Conservation (phyloP, 2,329 filamentous ascomycete species). For the Sarocladium oryzae region DNA sequence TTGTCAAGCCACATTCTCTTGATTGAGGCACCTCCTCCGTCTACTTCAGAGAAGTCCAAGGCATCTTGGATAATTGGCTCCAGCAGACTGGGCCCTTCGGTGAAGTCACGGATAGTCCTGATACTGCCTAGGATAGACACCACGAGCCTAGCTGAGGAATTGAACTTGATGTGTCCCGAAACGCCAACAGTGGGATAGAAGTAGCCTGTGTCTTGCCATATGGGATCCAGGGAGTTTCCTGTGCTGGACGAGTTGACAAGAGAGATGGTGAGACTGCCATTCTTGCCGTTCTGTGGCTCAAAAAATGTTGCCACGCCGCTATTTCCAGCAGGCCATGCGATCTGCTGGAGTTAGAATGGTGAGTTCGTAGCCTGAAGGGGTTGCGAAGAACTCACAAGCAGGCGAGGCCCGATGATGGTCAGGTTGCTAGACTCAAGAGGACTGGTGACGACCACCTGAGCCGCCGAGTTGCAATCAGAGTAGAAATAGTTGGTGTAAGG, state of each 20-base stretch:
- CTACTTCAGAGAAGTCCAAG: conserved; percentile 32
- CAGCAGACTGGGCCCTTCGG: conserved; percentile 49
- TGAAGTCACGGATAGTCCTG: conserved; percentile 56
- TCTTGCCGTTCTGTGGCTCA: conserved; percentile 42
- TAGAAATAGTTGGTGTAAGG: conserved; percentile 62
- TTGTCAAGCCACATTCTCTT: conserved; percentile 57
- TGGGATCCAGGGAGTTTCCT: conserved; percentile 37
- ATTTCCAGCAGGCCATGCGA: conserved; percentile 61
- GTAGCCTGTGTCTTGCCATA: conserved; percentile 26
- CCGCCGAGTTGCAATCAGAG: conserved; percentile 53
- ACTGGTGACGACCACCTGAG: conserved; percentile 55
- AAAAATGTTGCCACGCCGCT: conserved; percentile 55
- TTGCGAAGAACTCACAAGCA: conserved; percentile 22
- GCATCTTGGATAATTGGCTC: conserved; percentile 48
- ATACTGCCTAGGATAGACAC: conserved; percentile 56
- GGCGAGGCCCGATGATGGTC: conserved; percentile 47
- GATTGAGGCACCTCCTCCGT: conserved; percentile 39
- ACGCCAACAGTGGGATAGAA: conserved; percentile 44
- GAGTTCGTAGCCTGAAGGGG: background rate
- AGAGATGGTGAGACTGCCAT: conserved; percentile 46
- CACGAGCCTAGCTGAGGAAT: conserved; percentile 48
- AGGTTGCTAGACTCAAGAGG: conserved; percentile 47
- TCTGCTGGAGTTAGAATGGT: conserved; percentile 10
- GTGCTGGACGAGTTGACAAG: conserved; percentile 41
- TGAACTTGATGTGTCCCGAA: conserved; percentile 47